Evolutionary conservation across 2,329 filamentous ascomycete genomes (phyloP).

Genomic region (Penicillium olsonii): DNA sequence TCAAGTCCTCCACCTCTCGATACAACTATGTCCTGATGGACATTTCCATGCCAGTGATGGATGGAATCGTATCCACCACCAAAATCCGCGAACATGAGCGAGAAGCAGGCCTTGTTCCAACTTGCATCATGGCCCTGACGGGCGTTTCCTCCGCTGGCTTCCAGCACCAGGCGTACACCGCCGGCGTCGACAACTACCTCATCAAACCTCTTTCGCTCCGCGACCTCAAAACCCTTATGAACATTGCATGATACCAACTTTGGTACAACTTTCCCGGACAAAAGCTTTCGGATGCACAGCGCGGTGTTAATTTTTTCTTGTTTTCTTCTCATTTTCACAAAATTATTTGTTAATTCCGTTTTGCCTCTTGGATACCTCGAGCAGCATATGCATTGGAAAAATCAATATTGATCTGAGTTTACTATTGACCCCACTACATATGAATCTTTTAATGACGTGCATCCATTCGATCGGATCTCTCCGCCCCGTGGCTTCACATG

Average conservation of each 20-base stretch:
- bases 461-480: constrained; percentile 1
- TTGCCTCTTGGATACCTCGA: neutral
- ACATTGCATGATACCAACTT: constrained; percentile 7
- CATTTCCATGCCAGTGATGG: constrained; percentile 48
- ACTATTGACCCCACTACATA: neutral
- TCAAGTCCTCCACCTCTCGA: constrained; percentile 24
- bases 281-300: neutral
- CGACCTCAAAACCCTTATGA: constrained; percentile 32
- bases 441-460: neutral
- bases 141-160: constrained; percentile 34
- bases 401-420: neutral
- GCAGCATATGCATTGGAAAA: too few species aligned
- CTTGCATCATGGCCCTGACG: constrained; percentile 35
- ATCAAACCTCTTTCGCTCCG: constrained; percentile 36
- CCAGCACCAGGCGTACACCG: constrained; percentile 32
- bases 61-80: constrained; percentile 45
- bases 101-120: constrained; percentile 19
- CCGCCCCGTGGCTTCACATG: neutral
- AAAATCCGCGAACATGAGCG: constrained; percentile 44
- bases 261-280: neutral
- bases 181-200: constrained; percentile 36
- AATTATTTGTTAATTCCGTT: neutral
- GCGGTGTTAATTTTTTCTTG: neutral
- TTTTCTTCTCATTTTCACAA: neutral
- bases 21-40: constrained; percentile 44